Conservation (phyloP, 306 rosid genomes). For the Luffa aegyptiaca region DNA sequence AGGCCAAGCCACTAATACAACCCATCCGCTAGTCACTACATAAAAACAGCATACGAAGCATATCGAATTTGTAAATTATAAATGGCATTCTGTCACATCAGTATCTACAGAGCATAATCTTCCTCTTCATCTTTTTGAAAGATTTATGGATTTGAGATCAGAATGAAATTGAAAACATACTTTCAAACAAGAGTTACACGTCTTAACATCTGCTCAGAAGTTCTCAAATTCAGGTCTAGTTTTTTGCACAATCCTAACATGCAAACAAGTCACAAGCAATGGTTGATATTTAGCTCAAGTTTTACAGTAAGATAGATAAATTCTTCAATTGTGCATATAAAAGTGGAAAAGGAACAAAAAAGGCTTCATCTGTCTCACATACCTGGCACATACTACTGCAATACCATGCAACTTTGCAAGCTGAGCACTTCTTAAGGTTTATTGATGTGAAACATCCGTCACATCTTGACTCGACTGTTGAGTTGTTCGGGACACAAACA, state of each 20-base stretch:
- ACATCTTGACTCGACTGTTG: slow-evolving; percentile 34
- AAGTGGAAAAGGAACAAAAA: neutral
- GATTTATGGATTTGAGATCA: neutral
- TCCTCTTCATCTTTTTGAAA: neutral
- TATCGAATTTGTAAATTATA: neutral
- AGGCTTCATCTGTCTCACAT: neutral
- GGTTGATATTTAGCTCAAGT: neutral
- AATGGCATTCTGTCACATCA: neutral
- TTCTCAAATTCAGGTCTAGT: neutral
- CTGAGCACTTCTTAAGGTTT: slow-evolving; percentile 56
- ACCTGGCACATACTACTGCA: slow-evolving; percentile 68
- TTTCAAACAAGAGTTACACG: neutral
- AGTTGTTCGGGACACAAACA: slow-evolving; percentile 55
- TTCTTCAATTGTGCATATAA: neutral
- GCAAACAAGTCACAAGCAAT: neutral
- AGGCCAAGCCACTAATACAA: neutral
- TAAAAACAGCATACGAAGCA: neutral
- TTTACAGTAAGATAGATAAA: neutral
- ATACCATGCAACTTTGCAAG: slow-evolving; percentile 52
- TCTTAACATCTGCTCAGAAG: neutral
- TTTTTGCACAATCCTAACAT: neutral
- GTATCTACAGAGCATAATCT: neutral
- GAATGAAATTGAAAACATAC: neutral
- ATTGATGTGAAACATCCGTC: slow-evolving; percentile 50
- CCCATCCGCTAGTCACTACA: neutral